These are phyloP conservation scores for Fremontodendron californicum DNA, from an alignment of 345 rosid genomes.

Conservation along the genomic window DNA sequence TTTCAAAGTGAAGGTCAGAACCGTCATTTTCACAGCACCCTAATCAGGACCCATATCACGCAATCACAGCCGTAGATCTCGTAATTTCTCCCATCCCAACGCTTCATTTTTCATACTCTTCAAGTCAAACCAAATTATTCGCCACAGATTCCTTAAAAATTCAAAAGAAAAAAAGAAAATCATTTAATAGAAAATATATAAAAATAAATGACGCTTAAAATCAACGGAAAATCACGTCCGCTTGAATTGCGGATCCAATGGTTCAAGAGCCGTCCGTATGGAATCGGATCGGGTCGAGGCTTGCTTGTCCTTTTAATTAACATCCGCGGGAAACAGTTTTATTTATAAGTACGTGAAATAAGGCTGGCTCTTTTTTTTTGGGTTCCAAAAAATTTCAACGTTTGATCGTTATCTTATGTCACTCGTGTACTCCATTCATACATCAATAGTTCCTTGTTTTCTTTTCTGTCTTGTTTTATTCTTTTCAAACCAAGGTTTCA, in stretches of 20 bases:
- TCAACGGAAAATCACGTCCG: not conserved
- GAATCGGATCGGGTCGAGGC: not conserved
- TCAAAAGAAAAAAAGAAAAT: not conserved
- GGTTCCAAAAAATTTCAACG: not conserved
- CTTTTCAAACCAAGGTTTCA: conserved; percentile 4
- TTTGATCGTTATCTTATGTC: conserved; percentile 19
- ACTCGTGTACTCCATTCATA: conserved; percentile 17
- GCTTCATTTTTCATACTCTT: not conserved
- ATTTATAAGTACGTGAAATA: not conserved
- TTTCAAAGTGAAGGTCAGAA: not conserved
- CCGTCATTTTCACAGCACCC: not conserved
- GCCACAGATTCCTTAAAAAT: not conserved
- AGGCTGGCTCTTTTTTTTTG: not conserved
- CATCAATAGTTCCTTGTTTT: not conserved
- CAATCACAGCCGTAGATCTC: conserved; percentile 8
- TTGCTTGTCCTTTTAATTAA: not conserved
- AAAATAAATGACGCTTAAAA: not conserved
- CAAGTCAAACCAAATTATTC: not conserved
- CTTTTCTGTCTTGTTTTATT: not conserved
- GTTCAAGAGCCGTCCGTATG: not conserved
- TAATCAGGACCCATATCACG: not conserved
- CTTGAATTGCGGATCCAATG: not conserved
- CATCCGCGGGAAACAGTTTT: conserved; percentile 9
- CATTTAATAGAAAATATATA: not conserved
- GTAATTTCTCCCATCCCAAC: not conserved